Percentiles rank a stretch among this genome's conserved stretches.
Evolutionary conservation across 805 yeast genomes (phyloP).

Genomic region (Spathaspora sp.): DNA sequence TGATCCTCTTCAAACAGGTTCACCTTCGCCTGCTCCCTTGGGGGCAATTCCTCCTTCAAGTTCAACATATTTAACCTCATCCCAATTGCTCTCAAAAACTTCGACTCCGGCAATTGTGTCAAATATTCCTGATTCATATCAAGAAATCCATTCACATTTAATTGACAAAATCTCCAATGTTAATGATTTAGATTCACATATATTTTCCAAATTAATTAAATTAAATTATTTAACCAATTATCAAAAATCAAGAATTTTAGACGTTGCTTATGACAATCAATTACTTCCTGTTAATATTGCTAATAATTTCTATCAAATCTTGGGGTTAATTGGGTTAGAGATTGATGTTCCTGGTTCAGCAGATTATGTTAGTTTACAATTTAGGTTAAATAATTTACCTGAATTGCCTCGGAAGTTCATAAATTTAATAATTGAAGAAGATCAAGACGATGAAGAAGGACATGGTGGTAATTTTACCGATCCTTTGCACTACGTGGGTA

Average conservation of each 20-base stretch:
- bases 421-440: conserved; percentile 3
- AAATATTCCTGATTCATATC: conserved; percentile 29
- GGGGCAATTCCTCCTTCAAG: background rate
- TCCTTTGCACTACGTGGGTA: conserved; percentile 12
- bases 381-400: conserved; percentile 31
- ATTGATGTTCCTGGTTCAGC: conserved; percentile 39
- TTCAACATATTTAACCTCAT: conserved; percentile 20
- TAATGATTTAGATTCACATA: conserved; percentile 24
- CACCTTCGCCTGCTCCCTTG: background rate
- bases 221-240: conserved; percentile 21
- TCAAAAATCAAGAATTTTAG: conserved; percentile 31
- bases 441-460: conserved; percentile 1
- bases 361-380: conserved; percentile 41
- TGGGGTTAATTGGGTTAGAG: conserved; percentile 42
- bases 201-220: conserved; percentile 26
- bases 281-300: conserved; percentile 25
- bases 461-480: background rate
- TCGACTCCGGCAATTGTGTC: background rate
- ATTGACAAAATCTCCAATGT: conserved; percentile 16
- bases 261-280: conserved; percentile 32
- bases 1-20: background rate
- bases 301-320: conserved; percentile 29
- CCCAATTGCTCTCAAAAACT: conserved; percentile 14
- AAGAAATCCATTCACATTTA: conserved; percentile 16
- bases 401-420: conserved; percentile 23